A percentile compares a stretch with the other conserved stretches of the same genome.
These are phyloP conservation scores for Gomphus sp. DNA, from an alignment of 1,284 basidiomycete species.

Conservation along the genomic window DNA sequence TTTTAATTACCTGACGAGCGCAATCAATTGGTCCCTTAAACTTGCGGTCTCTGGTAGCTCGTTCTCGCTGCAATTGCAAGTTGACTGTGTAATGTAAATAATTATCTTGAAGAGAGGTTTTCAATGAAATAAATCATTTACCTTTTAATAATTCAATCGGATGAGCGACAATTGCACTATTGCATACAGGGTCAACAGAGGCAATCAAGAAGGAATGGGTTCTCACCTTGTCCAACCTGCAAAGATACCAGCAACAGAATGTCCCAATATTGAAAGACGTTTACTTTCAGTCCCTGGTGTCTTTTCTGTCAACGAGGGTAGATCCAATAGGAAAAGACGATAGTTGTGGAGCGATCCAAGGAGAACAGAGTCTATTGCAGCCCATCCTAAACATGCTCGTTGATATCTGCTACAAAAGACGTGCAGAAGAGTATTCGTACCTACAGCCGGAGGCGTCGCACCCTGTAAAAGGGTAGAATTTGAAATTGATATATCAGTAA, in stretches of 20 bases:
- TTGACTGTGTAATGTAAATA: conserved; percentile 46
- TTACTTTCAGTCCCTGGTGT: conserved; percentile 32
- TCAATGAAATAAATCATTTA: conserved; percentile 19
- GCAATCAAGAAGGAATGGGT: not conserved
- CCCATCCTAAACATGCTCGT: conserved; percentile 37
- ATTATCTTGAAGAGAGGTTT: no score
- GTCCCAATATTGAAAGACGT: conserved; percentile 48
- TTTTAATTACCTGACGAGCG: conserved; percentile 40
- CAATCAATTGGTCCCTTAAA: conserved; percentile 62
- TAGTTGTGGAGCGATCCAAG: conserved; percentile 72
- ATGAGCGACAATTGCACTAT: conserved; percentile 55
- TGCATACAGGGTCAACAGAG: not conserved
- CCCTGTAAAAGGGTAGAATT: conserved; percentile 30
- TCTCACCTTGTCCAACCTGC: conserved; percentile 66
- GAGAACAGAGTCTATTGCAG: conserved; percentile 65
- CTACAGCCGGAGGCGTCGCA: conserved; percentile 64
- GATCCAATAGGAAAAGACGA: conserved; percentile 44
- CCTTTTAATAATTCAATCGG: conserved; percentile 70
- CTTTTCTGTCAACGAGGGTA: conserved; percentile 44
- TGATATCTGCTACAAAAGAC: not conserved
- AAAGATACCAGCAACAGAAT: conserved; percentile 62
- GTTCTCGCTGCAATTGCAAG: conserved; percentile 65
- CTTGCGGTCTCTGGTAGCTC: conserved; percentile 41
- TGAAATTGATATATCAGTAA: not conserved
- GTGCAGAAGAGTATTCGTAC: not conserved